Percentiles rank a stretch among this genome's conserved stretches.
Evolutionary conservation across 2,329 filamentous ascomycete genomes (phyloP).

Genomic region (Aspergillus hiratsukae): DNA sequence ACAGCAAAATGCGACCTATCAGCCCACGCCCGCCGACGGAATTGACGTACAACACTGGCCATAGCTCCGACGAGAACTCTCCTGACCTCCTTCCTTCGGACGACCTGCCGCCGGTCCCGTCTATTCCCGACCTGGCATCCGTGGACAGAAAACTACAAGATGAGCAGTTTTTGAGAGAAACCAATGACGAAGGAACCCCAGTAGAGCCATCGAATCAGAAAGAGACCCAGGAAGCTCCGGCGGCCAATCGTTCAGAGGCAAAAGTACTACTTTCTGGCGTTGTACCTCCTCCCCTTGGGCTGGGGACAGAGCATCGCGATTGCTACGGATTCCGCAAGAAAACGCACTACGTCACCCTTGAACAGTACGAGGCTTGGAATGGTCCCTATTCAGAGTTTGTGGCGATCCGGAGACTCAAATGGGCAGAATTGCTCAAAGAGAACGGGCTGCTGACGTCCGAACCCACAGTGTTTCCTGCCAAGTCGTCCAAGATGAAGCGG

Average conservation of each 20-base stretch:
- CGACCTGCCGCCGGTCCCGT: constrained; percentile 18
- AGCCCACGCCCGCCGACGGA: constrained; percentile 26
- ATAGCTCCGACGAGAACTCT: constrained; percentile 15
- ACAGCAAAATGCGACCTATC: constrained; percentile 29
- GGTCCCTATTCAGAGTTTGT: constrained; percentile 69
- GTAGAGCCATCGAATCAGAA: constrained; percentile 3
- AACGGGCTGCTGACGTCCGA: constrained; percentile 66
- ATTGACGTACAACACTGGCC: constrained; percentile 23
- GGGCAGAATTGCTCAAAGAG: constrained; percentile 72
- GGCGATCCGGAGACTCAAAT: constrained; percentile 72
- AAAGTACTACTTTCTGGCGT: constrained; percentile 32
- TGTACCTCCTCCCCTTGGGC: constrained; percentile 35
- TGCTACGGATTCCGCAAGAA: constrained; percentile 90
- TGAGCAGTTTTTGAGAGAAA: constrained; percentile 12
- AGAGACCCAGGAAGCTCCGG: not conserved
- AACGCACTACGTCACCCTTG: constrained; percentile 69
- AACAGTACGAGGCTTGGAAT: constrained; percentile 81
- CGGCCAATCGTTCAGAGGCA: constrained; percentile 7
- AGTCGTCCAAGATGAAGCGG: constrained; percentile 77
- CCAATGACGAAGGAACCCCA: not conserved
- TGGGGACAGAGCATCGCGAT: constrained; percentile 54
- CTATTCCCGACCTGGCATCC: constrained; percentile 11
- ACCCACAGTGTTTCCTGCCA: constrained; percentile 73
- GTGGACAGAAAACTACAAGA: constrained; percentile 7
- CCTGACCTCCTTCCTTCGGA: constrained; percentile 16